phyloP scores from a whole-genome alignment of 1,139 yeast genomes.

The Blastobotrys ciferrii region DNA sequence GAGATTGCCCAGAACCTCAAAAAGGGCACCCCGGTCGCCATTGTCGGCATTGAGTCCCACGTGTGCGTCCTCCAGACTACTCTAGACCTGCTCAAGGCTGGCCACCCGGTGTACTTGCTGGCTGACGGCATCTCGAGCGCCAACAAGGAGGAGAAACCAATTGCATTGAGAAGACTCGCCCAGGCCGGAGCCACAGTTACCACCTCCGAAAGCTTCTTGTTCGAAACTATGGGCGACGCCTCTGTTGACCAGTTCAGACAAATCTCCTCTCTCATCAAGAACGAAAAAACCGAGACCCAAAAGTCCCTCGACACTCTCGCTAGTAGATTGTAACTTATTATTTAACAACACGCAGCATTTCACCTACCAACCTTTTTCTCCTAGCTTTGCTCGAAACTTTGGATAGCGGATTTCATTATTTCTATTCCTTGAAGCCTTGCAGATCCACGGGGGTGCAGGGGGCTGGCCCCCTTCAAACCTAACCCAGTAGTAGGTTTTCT shows the following conservation, averaged over 20 bases:
- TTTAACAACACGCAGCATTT: neutral
- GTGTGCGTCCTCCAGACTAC: slow-evolving; percentile 33
- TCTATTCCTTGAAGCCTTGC: too few relatives aligned
- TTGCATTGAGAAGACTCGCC: slow-evolving; percentile 28
- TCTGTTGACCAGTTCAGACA: slow-evolving; percentile 21
- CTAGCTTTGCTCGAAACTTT: too few relatives aligned
- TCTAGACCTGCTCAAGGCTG: slow-evolving; percentile 26
- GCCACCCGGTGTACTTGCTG: slow-evolving; percentile 30
- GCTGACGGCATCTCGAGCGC: slow-evolving; percentile 31
- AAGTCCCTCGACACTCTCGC: slow-evolving; percentile 21
- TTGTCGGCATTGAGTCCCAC: slow-evolving; percentile 33
- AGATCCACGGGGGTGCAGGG: too few relatives aligned
- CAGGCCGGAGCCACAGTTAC: slow-evolving; percentile 32
- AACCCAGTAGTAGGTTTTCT: too few relatives aligned
- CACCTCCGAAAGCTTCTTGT: slow-evolving; percentile 40
- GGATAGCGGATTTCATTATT: too few relatives aligned
- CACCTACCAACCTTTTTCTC: too few relatives aligned
- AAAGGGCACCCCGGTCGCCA: slow-evolving; percentile 25
- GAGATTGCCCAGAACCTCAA: slow-evolving; percentile 25
- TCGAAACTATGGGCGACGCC: slow-evolving; percentile 42
- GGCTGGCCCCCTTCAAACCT: too few relatives aligned
- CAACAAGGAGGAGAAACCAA: slow-evolving; percentile 29
- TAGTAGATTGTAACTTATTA: slow-evolving; percentile 9
- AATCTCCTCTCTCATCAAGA: slow-evolving; percentile 26
- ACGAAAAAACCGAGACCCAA: slow-evolving; percentile 19